phyloP scores from a whole-genome alignment of 345 rosid genomes.

The Reutealis trisperma region DNA sequence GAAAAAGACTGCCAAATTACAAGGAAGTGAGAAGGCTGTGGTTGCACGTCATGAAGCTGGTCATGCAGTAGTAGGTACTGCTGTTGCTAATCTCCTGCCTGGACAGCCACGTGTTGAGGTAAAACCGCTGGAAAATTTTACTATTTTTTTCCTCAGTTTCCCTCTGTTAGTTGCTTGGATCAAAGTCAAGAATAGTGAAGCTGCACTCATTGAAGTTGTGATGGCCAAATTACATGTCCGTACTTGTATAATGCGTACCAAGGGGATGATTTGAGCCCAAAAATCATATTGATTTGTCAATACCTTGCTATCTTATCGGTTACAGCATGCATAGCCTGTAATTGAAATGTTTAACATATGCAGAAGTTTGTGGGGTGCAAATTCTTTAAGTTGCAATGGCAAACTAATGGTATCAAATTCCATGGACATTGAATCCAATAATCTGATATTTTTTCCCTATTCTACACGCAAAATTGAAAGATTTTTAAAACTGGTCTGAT shows the following conservation, averaged over 20 bases:
- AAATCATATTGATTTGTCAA: not conserved
- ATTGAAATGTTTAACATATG: not conserved
- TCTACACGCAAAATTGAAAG: not conserved
- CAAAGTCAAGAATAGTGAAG: not conserved
- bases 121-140: constrained; percentile 2
- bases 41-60: constrained; percentile 99
- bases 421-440: not conserved
- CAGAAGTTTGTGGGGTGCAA: not conserved
- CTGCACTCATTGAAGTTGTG: not conserved
- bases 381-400: not conserved
- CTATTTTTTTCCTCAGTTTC: not conserved
- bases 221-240: not conserved
- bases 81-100: constrained; percentile 82
- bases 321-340: not conserved
- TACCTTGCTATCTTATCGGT: not conserved
- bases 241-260: not conserved
- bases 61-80: constrained; percentile 97
- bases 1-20: constrained; percentile 88
- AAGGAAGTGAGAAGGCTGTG: constrained; percentile 86
- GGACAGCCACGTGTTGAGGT: constrained; percentile 97
- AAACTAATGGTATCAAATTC: not conserved
- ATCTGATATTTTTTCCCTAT: not conserved
- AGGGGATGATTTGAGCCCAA: not conserved
- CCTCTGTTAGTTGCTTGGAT: not conserved
- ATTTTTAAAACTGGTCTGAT: not conserved